These are phyloP conservation scores for Venturia pyrina DNA, from an alignment of 2,329 filamentous ascomycete genomes.

Conservation along the genomic window DNA sequence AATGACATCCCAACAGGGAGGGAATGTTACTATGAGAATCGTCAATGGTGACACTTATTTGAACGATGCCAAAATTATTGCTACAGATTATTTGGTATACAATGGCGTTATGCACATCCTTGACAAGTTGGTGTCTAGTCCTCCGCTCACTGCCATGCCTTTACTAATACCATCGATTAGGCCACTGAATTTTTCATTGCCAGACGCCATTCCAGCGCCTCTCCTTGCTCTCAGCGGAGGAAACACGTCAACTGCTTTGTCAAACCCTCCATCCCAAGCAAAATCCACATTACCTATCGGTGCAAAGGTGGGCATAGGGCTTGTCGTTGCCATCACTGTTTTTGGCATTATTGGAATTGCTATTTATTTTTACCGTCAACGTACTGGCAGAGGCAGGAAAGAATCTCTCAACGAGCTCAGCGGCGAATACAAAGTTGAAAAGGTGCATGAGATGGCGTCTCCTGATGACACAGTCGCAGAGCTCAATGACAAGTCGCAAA, in stretches of 20 bases:
- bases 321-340: background rate
- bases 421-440: background rate
- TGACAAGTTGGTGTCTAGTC: background rate
- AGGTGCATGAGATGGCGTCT: background rate
- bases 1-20: background rate
- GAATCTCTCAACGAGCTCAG: background rate
- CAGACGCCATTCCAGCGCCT: background rate
- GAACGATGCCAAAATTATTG: background rate
- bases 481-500: background rate
- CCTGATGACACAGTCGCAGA: background rate
- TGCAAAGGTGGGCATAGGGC: background rate
- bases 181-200: background rate
- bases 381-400: background rate
- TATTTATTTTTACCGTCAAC: background rate
- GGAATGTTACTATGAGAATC: background rate
- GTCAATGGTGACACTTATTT: background rate
- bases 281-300: background rate
- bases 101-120: slow-evolving; percentile 1
- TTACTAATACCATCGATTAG: background rate
- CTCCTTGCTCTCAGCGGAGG: background rate
- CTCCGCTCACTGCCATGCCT: background rate
- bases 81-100: background rate
- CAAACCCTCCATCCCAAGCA: background rate
- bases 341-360: background rate
- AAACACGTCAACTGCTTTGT: background rate